Evolutionary conservation across 2,329 filamentous ascomycete genomes (phyloP).

Genomic region (Pseudogymnoascus sp.): DNA sequence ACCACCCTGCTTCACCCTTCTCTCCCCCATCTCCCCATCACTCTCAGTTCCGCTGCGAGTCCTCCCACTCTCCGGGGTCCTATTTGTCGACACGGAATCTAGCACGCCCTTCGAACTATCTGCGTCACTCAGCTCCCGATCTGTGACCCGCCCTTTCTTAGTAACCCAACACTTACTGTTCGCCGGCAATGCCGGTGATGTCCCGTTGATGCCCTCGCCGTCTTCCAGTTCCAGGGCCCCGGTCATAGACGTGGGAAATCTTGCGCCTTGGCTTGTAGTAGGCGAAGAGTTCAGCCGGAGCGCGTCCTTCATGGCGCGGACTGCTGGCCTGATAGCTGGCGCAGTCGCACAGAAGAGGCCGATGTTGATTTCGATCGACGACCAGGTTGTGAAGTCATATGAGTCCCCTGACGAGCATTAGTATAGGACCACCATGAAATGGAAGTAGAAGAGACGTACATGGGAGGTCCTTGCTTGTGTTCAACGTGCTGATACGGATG

Average conservation of each 20-base stretch:
- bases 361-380: conserved; percentile 15
- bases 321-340: conserved; percentile 15
- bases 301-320: conserved; percentile 5
- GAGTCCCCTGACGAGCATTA: conserved; percentile 11
- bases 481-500: conserved; percentile 1
- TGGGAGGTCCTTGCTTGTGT: conserved; percentile 10
- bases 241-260: background rate
- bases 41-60: background rate
- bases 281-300: background rate
- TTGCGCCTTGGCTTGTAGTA: background rate
- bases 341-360: conserved; percentile 17
- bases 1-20: background rate
- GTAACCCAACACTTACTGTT: background rate
- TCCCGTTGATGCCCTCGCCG: background rate
- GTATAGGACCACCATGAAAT: background rate
- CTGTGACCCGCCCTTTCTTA: background rate
- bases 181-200: background rate
- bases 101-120: background rate
- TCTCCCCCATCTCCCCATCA: background rate
- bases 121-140: background rate
- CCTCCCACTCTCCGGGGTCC: background rate
- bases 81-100: background rate
- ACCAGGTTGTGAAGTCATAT: conserved; percentile 15
- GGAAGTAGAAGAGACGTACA: conserved; percentile 11
- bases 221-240: background rate